phyloP scores from a whole-genome alignment of 495 filamentous ascomycete genomes.

The Mycothermus thermophilus region DNA sequence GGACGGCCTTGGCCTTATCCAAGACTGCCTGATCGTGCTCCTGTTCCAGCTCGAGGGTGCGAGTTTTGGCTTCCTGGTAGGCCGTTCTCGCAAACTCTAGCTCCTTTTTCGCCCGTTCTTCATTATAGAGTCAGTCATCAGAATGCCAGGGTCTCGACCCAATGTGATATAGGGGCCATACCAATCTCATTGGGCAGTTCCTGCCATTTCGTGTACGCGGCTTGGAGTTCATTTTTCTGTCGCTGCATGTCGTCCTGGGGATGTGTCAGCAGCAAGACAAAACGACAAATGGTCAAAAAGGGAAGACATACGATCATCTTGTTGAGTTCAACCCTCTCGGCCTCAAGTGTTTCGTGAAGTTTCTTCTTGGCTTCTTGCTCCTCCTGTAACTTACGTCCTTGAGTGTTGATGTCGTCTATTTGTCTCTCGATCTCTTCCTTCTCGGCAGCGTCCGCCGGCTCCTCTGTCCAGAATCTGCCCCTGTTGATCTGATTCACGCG shows the following conservation, averaged over 20 bases:
- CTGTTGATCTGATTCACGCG: slow-evolving; percentile 36
- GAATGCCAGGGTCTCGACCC: not conserved
- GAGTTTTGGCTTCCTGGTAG: slow-evolving; percentile 6
- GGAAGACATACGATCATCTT: slow-evolving; percentile 20
- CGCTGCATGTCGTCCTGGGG: slow-evolving; percentile 21
- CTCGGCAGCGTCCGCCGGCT: slow-evolving; percentile 51
- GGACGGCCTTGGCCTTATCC: slow-evolving; percentile 45
- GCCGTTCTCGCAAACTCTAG: too few relatives aligned
- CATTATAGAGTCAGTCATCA: too few relatives aligned
- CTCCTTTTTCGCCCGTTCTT: slow-evolving; percentile 24
- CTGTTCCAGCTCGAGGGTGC: slow-evolving; percentile 16
- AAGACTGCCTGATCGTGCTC: slow-evolving; percentile 44
- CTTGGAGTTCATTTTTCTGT: slow-evolving; percentile 42
- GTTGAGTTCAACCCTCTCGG: slow-evolving; percentile 1
- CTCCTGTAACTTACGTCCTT: slow-evolving; percentile 26
- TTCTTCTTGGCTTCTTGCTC: slow-evolving; percentile 20
- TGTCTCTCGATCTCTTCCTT: slow-evolving; percentile 36
- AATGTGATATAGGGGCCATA: slow-evolving; percentile 16
- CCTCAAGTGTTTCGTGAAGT: slow-evolving; percentile 1
- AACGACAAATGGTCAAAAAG: not conserved
- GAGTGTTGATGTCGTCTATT: slow-evolving; percentile 17
- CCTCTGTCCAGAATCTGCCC: slow-evolving; percentile 60
- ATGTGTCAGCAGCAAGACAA: slow-evolving; percentile 12
- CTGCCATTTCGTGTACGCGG: slow-evolving; percentile 43
- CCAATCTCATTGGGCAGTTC: slow-evolving; percentile 58